Evolutionary conservation across 331 rosid genomes (phyloP), one percentile per base, ranked within the genome.

Genomic region (Pyrus hybrid): DNA sequence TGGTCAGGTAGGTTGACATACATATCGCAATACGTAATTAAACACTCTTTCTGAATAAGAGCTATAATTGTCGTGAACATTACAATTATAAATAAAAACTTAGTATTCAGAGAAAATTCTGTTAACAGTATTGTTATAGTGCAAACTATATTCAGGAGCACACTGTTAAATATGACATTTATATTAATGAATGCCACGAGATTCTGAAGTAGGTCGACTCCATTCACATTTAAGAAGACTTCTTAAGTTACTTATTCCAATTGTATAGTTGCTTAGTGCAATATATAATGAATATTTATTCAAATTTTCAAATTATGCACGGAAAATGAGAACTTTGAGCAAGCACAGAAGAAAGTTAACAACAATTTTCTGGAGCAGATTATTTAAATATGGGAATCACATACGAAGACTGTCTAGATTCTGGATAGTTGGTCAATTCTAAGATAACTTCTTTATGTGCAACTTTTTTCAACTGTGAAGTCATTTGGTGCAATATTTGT

Each of bases 1-100:
- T 13, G 61, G 21, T 81, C 72, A 75, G 45, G 72, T 71, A 73
- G 37, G 53, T 72, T 45, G 25, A 51, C 33, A 30, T 41, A 41
- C 45, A 41, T 41, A 41, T 41, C 13, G 13, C 45, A 60, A 77
- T 17, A 4, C 6, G 1, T 41, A 68, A 53, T 11, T 64, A 33
- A 21, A 7, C 16, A 21, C 32, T 49, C 45, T 32, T 41, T 16
- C n/a, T 41, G 3, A 58, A 61, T 29, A 73, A 25, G 29, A 41
- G 45, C 45, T 41, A 41, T 41, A 41, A 10, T 41, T 41, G 45
- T 41, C 4, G 13, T 41, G 13, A 41, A 37, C 45, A 37, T 29
- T 29, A 30, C 8, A 53, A 71, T n/a, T 11, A 8, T 8, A 70
- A 5, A 3, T 51, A 5, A 30, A 71, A 51, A 53, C 13, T 30